Evolutionary conservation across 352 stramenopile species (phyloP), one percentile per base, ranked within the genome.

Genomic region (Phytopythium boreale): DNA sequence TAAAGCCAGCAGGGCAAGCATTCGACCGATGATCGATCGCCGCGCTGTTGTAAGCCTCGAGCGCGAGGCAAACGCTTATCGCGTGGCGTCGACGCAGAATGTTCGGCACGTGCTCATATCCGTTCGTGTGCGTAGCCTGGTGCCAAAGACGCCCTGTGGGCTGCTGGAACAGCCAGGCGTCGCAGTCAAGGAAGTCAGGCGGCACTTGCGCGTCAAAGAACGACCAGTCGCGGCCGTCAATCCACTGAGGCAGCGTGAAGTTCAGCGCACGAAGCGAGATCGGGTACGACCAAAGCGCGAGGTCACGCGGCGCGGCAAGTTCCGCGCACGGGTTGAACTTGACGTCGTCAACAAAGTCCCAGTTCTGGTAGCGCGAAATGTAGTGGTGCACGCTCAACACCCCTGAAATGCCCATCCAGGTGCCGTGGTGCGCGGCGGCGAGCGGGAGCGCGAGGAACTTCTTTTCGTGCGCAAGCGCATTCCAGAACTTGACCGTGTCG

Each of bases 291-390:
- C 74, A 62, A n/a, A 93, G 55, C 12, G 77, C 80, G n/a, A 88
- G 65, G 49, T 80, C 71, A 7, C 68, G 60, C 7, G 58, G 57
- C 43, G 71, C 51, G 0, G 74, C 68, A 0, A 52, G 72, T 55
- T 84, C 74, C n/a, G 77, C 77, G 64, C 82, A 89, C 7, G 84
- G 87, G 44, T 95, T 93, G 70, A 86, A 72, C 62, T 88, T 79
- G 51, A 91, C 77, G 49, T 93, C 82, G 56, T 95, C 87, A 5
- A 83, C 84, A 64, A 93, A 92, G 59, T 95, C 84, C 87, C 87
- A 95, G 72, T 95, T 93, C 62, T 93, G 84, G 60, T 91, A 93
- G 5, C 86, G 84, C 52, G 84, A 95, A 24, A 81, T 72, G 59
- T 93, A 95, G 61, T 90, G 74, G 61, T 90, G 83, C 10, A 95